A percentile compares a stretch with the other conserved stretches of the same genome.
Evolutionary conservation across 805 yeast genomes (phyloP).

Genomic region (Kluyveromyces nonfermentans): DNA sequence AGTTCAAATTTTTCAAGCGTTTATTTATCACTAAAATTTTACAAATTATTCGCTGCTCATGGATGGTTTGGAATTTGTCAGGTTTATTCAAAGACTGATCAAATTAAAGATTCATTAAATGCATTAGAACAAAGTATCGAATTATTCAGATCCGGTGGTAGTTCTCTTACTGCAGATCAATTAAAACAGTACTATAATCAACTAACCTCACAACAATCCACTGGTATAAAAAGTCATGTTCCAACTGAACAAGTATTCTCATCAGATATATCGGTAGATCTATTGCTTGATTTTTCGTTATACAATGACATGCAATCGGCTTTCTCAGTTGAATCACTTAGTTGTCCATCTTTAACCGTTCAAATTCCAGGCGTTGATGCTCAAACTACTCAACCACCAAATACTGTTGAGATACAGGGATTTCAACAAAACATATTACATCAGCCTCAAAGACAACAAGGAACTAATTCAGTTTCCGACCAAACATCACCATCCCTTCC

Average conservation of each 20-base stretch:
- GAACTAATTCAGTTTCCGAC: neutral
- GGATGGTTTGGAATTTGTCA: slow-evolving; percentile 26
- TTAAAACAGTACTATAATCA: slow-evolving; percentile 5
- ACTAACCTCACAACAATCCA: neutral
- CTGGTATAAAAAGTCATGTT: neutral
- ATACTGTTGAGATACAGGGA: neutral
- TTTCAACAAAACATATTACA: neutral
- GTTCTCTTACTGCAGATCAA: slow-evolving; percentile 5
- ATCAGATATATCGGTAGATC: slow-evolving; percentile 18
- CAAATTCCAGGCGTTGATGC: slow-evolving; percentile 1
- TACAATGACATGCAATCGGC: slow-evolving; percentile 5
- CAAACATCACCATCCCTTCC: neutral
- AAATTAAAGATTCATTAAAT: slow-evolving; percentile 13
- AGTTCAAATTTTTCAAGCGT: slow-evolving; percentile 4
- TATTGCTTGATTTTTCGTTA: slow-evolving; percentile 14
- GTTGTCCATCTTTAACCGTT: neutral
- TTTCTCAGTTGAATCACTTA: slow-evolving; percentile 1
- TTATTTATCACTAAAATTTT: slow-evolving; percentile 7
- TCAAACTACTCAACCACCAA: neutral
- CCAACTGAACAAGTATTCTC: slow-evolving; percentile 2
- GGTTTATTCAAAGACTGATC: slow-evolving; percentile 14
- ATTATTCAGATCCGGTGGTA: slow-evolving; percentile 12
- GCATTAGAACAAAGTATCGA: slow-evolving; percentile 14
- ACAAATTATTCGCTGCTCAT: slow-evolving; percentile 16
- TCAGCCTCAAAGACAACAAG: neutral